Conservation (phyloP, 441 rosid species). For the Codiaeum variegatum region DNA sequence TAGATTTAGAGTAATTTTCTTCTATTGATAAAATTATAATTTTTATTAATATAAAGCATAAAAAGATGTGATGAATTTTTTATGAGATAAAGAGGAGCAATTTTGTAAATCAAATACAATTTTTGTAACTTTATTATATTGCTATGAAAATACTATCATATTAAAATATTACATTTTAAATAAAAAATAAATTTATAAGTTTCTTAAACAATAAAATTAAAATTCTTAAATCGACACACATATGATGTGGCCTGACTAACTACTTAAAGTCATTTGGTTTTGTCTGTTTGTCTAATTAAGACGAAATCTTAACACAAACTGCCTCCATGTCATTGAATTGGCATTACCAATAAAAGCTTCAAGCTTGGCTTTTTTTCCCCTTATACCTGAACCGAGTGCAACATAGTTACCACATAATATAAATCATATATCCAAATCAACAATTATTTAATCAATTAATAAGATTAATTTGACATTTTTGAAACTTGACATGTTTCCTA, state of each 20-base stretch:
- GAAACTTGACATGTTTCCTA: slow-evolving; percentile 35
- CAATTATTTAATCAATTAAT: not conserved
- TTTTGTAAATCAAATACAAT: no score
- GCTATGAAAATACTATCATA: no score
- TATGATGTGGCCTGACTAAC: not conserved
- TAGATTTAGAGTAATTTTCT: no score
- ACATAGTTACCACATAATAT: not conserved
- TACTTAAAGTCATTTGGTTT: slow-evolving; percentile 10
- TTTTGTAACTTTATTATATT: no score
- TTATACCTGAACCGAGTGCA: not conserved
- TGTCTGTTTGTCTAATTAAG: not conserved
- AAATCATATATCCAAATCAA: slow-evolving; percentile 1
- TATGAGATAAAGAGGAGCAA: no score
- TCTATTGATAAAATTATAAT: no score
- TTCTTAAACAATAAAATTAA: no score
- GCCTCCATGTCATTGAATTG: slow-evolving; percentile 21
- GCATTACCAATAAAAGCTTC: slow-evolving; percentile 1
- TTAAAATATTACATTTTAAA: no score
- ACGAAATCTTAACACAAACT: slow-evolving; percentile 15
- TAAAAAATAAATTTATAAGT: no score
- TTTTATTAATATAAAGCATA: no score
- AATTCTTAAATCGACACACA: no score
- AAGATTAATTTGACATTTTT: slow-evolving; percentile 24
- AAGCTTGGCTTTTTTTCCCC: not conserved
- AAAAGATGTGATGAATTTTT: no score